Evolutionary conservation across 1,139 yeast species (phyloP), one percentile per base, ranked within the genome.

Genomic region (Kazachstania sp.): DNA sequence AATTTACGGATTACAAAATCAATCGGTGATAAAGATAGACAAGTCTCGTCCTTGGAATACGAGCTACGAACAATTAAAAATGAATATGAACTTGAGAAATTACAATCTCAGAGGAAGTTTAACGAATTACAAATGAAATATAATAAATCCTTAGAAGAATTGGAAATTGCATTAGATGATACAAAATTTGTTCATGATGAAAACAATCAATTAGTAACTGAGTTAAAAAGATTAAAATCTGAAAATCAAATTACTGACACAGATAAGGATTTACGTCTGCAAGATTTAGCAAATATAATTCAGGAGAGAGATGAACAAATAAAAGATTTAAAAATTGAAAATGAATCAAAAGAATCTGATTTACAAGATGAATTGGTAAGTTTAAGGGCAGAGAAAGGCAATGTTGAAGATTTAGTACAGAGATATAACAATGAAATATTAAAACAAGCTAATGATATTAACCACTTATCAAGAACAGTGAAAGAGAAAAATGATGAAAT

Each of bases 161-260:
- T 62, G 30, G 64, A 60, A 29, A 49, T 53, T 28, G 56, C 63
- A 1, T 37, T 58, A 18, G 53, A 49, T 41, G 63, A 55, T 39
- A 48, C 58, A 3, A 52, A 56, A 41, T 51, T 51, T 51, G 58
- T 75, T 36, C 72, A 68, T 49, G 70, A 72, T n/a, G 66, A 67
- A 39, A 69, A 71, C 46, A 63, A 61, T 31, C 65, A 64, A 46
- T 52, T 68, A 8, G 54, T 64, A 1, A 56, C 59, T 1, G 66
- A 70, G 45, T 47, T 72, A 19, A 53, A 54, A 4, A 53, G 60
- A 7, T 48, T 66, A 16, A 64, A 66, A 43, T 63, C 59, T 2
- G 63, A 66, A 28, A 45, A 54, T 29, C 49, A 57, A 9, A 45
- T 48, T 2, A 57, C 58, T 39, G 58, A 59, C 36, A 50, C 55